phyloP scores from a whole-genome alignment of 1,139 yeast species.

The Yarrowia galli region DNA sequence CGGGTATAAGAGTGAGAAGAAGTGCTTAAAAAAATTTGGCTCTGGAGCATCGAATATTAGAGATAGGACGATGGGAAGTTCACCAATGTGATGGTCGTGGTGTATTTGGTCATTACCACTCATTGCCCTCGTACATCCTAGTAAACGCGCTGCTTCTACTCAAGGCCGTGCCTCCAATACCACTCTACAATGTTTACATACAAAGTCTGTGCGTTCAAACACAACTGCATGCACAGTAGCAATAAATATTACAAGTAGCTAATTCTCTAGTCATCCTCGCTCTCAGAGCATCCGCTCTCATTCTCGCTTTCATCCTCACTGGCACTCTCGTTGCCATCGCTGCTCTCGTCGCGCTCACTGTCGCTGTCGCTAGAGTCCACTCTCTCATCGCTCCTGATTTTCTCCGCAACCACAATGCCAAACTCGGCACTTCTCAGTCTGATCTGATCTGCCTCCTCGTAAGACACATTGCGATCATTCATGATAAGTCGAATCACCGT shows the following conservation, averaged over 20 bases:
- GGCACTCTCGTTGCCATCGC: not conserved
- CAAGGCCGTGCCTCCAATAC: too few relatives aligned
- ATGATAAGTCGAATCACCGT: slow-evolving; percentile 16
- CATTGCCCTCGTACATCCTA: too few relatives aligned
- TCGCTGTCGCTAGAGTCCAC: not conserved
- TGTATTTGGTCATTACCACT: too few relatives aligned
- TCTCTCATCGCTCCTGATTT: not conserved
- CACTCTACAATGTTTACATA: too few relatives aligned
- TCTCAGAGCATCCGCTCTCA: not conserved
- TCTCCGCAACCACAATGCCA: slow-evolving; percentile 2
- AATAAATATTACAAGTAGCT: slow-evolving; percentile 1
- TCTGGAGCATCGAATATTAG: too few relatives aligned
- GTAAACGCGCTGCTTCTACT: too few relatives aligned
- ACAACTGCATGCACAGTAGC: not conserved
- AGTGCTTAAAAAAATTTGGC: not conserved
- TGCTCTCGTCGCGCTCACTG: not conserved
- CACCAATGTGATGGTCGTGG: too few relatives aligned
- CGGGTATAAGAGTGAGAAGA: not conserved
- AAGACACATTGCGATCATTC: slow-evolving; percentile 5
- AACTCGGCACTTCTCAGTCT: slow-evolving; percentile 13
- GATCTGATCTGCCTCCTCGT: slow-evolving; percentile 11
- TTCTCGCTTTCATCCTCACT: not conserved
- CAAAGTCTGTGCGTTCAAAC: too few relatives aligned
- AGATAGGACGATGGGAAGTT: too few relatives aligned
- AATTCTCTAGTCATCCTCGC: not conserved